phyloP scores from a whole-genome alignment of 2,329 filamentous ascomycete genomes.

The Emmonsia crescens region DNA sequence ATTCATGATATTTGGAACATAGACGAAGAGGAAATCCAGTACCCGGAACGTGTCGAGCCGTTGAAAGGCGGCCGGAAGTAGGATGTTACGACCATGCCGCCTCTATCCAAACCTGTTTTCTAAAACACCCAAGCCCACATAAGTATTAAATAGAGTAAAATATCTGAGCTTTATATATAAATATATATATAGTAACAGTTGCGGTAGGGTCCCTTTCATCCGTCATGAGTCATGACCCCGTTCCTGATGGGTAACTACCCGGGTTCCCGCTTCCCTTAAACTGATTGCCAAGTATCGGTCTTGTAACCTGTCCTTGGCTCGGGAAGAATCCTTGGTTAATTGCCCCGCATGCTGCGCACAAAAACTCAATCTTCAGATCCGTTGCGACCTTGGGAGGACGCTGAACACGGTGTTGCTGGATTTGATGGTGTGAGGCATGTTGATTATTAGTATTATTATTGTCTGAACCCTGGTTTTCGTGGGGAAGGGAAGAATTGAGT shows the following conservation, averaged over 20 bases:
- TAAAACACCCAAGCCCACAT: no score
- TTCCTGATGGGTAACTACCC: background rate
- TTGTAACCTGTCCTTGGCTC: background rate
- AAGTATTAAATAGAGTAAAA: no score
- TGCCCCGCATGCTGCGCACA: slow-evolving; percentile 28
- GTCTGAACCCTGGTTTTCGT: background rate
- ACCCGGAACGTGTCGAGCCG: no score
- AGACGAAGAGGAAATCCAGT: no score
- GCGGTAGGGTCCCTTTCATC: background rate
- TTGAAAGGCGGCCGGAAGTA: no score
- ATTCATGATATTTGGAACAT: no score
- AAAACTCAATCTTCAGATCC: slow-evolving; percentile 32
- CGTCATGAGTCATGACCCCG: background rate
- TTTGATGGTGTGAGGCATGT: background rate
- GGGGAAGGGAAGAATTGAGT: background rate
- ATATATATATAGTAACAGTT: background rate
- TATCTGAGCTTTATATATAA: background rate
- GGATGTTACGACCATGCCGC: no score
- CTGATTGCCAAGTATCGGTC: background rate
- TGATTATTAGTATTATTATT: background rate
- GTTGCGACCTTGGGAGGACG: slow-evolving; percentile 21
- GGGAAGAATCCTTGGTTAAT: slow-evolving; percentile 26
- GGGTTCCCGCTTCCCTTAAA: background rate
- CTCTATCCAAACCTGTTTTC: no score
- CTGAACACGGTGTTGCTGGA: slow-evolving; percentile 15